A percentile compares a stretch with the other conserved stretches of the same genome.
Evolutionary conservation across 768 basidiomycete genomes (phyloP).

Genomic region (Mycena epipterygia): DNA sequence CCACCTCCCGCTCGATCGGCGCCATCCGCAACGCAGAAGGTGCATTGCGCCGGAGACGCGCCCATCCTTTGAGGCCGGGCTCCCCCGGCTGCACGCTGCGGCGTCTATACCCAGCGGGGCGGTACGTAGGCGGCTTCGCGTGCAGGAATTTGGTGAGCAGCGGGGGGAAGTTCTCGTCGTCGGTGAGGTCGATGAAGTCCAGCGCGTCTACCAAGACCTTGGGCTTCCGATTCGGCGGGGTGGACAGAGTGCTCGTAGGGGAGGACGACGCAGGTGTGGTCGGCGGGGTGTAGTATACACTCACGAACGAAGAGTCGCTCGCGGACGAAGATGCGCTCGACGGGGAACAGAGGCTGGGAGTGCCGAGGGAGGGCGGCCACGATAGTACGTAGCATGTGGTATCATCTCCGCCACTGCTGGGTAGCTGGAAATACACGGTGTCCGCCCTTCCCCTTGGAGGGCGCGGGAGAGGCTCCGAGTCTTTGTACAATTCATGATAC

Average conservation of each 20-base stretch:
- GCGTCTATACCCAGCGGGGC: neutral
- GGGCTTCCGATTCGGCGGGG: neutral
- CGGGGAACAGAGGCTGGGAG: neutral
- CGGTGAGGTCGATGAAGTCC: neutral
- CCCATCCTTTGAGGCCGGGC: constrained; percentile 11
- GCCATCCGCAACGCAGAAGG: constrained; percentile 14
- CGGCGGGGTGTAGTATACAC: constrained; percentile 24
- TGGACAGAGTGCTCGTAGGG: constrained; percentile 6
- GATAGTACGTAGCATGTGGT: constrained; percentile 14
- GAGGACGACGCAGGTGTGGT: constrained; percentile 1
- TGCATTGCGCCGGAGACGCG: constrained; percentile 29
- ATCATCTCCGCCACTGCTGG: neutral
- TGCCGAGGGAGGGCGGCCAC: constrained; percentile 25
- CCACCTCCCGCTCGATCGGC: neutral
- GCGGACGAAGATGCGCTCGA: constrained; percentile 3
- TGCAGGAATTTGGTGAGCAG: neutral
- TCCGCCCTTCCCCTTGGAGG: neutral
- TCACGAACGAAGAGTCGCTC: constrained; percentile 3
- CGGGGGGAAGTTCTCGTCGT: neutral
- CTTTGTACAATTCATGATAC: constrained; percentile 1
- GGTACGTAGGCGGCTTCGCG: neutral
- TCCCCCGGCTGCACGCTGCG: neutral
- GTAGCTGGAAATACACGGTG: constrained; percentile 2
- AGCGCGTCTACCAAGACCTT: neutral
- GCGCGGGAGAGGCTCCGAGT: constrained; percentile 21